Evolutionary conservation across 768 basidiomycete genomes (phyloP).

Genomic region (Boletus huronensis): DNA sequence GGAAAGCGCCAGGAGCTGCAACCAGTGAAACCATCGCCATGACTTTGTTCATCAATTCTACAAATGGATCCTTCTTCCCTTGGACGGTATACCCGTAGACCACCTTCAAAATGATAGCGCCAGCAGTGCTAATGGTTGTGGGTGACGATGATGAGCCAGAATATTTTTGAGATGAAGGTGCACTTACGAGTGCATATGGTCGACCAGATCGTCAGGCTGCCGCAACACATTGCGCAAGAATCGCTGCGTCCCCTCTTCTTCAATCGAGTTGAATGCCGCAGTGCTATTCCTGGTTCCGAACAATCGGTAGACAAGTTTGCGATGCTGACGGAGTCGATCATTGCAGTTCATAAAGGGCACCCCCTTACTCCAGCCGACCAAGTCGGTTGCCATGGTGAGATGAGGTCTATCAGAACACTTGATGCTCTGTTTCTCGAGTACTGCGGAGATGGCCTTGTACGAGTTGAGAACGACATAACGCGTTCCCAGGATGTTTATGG

Average conservation of each 20-base stretch:
- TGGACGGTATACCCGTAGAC: slow-evolving; percentile 40
- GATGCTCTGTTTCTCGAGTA: no score
- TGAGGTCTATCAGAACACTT: slow-evolving; percentile 19
- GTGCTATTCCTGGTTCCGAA: slow-evolving; percentile 13
- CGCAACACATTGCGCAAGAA: no score
- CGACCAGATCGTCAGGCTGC: slow-evolving; percentile 12
- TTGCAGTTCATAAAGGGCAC: slow-evolving; percentile 6
- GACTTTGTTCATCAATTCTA: slow-evolving; percentile 27
- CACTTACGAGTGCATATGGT: slow-evolving; percentile 24
- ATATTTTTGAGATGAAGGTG: neutral
- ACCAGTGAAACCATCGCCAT: slow-evolving; percentile 14
- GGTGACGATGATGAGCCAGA: neutral
- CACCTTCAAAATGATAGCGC: slow-evolving; percentile 35
- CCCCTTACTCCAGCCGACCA: slow-evolving; percentile 15
- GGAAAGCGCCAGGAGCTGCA: slow-evolving; percentile 7
- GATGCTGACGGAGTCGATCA: slow-evolving; percentile 10
- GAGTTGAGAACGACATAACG: slow-evolving; percentile 51
- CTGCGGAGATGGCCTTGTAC: slow-evolving; percentile 36
- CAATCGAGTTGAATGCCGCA: slow-evolving; percentile 8
- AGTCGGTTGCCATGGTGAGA: slow-evolving; percentile 18
- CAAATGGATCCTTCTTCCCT: slow-evolving; percentile 35
- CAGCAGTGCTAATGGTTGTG: slow-evolving; percentile 4
- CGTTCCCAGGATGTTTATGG: slow-evolving; percentile 37
- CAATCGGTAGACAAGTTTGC: slow-evolving; percentile 9
- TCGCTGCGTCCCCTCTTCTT: slow-evolving; percentile 13